These are phyloP conservation scores for Martensiomyces pterosporus DNA, from an alignment of 192 early-diverging fungal species.

Conservation along the genomic window DNA sequence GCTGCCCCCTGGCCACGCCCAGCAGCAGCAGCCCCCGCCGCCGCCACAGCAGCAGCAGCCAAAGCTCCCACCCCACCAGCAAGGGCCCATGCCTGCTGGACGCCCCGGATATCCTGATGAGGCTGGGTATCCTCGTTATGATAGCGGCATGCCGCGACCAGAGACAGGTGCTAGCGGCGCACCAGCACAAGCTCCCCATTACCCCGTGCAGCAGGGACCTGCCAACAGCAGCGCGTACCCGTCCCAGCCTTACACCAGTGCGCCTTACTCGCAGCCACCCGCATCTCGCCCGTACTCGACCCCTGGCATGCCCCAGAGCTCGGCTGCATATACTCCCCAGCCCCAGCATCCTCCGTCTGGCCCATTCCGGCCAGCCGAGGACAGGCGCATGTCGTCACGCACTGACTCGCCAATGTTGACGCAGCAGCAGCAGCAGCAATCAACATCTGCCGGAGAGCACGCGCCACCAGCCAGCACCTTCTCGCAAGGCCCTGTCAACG, in stretches of 20 bases:
- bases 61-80: slow-evolving; percentile 7
- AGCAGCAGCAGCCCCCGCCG: neutral
- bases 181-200: slow-evolving; percentile 11
- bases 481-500: slow-evolving; percentile 38
- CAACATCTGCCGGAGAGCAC: slow-evolving; percentile 14
- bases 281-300: neutral
- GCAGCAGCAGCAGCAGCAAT: slow-evolving; percentile 22
- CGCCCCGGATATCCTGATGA: slow-evolving; percentile 36
- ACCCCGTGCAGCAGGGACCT: slow-evolving; percentile 11
- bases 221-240: slow-evolving; percentile 9
- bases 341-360: slow-evolving; percentile 8
- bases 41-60: slow-evolving; percentile 5
- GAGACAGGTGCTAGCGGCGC: slow-evolving; percentile 15
- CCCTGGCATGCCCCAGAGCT: neutral
- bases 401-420: slow-evolving; percentile 28
- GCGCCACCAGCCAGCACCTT: slow-evolving; percentile 11
- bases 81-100: slow-evolving; percentile 2
- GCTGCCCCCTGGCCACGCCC: neutral
- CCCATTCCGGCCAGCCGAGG: slow-evolving; percentile 15
- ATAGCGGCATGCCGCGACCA: slow-evolving; percentile 10
- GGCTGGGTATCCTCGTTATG: slow-evolving; percentile 22
- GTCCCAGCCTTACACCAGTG: slow-evolving; percentile 9
- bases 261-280: slow-evolving; percentile 19
- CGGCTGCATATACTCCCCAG: neutral
- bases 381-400: slow-evolving; percentile 19